These are phyloP conservation scores for Cytospora mali DNA, from an alignment of 2,329 filamentous ascomycete species.

Conservation along the genomic window DNA sequence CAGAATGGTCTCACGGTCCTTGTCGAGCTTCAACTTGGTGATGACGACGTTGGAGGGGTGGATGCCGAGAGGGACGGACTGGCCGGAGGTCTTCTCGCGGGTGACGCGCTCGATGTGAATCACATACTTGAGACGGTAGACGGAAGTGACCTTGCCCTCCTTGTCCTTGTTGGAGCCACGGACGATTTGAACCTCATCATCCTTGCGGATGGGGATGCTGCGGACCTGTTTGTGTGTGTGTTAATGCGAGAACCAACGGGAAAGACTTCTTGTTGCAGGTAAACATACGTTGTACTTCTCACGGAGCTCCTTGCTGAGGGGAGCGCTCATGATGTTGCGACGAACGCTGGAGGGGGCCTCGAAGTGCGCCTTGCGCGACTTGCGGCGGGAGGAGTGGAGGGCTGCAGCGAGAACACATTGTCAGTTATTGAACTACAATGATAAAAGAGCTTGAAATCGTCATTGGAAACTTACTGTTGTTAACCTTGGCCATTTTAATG, in stretches of 20 bases:
- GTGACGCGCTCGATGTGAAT: slow-evolving; percentile 96
- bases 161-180: slow-evolving; percentile 95
- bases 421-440: slow-evolving; percentile 29
- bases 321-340: slow-evolving; percentile 95
- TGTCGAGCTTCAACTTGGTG: slow-evolving; percentile 98
- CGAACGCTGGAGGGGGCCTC: slow-evolving; percentile 90
- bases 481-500: slow-evolving; percentile 72
- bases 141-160: slow-evolving; percentile 96
- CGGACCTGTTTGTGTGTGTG: slow-evolving; percentile 67
- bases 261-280: background rate
- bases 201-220: slow-evolving; percentile 96
- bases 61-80: slow-evolving; percentile 92
- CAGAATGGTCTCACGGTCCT: slow-evolving; percentile 87
- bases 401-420: slow-evolving; percentile 42
- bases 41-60: slow-evolving; percentile 97
- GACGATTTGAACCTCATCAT: slow-evolving; percentile 91
- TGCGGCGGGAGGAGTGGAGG: slow-evolving; percentile 85
- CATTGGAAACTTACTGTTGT: slow-evolving; percentile 41
- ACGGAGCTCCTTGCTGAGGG: slow-evolving; percentile 93
- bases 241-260: background rate
- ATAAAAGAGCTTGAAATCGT: background rate
- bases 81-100: slow-evolving; percentile 96
- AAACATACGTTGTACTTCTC: slow-evolving; percentile 95
- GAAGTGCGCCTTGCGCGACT: slow-evolving; percentile 99
- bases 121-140: slow-evolving; percentile 98